These are phyloP conservation scores for Globisporangium radiosum DNA, from an alignment of 352 stramenopile species.

Conservation along the genomic window DNA sequence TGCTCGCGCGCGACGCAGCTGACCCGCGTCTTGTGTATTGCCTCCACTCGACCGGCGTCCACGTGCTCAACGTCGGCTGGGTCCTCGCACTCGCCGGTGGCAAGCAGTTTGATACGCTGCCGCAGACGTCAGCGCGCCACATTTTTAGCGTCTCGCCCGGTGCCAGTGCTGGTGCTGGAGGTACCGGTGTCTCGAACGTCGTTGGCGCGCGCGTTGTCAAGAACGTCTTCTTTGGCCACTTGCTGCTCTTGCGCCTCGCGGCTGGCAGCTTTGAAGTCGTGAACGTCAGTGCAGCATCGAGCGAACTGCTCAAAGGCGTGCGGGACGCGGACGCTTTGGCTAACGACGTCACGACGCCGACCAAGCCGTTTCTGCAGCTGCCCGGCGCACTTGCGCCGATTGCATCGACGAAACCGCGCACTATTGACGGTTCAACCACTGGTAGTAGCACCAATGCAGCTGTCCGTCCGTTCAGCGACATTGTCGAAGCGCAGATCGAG, in stretches of 20 bases:
- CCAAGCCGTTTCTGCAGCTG: constrained; percentile 30
- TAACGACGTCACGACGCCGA: constrained; percentile 3
- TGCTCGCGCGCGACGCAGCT: constrained; percentile 39
- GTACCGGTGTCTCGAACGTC: constrained; percentile 31
- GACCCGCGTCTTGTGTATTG: constrained; percentile 66
- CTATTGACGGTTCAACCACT: too few relatives aligned
- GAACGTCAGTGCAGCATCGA: constrained; percentile 70
- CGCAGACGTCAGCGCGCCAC: constrained; percentile 66
- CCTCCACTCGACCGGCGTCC: constrained; percentile 68
- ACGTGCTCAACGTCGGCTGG: constrained; percentile 75
- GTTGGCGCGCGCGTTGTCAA: constrained; percentile 62
- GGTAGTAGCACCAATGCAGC: neutral
- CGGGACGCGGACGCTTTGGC: constrained; percentile 18
- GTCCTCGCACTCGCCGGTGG: constrained; percentile 47
- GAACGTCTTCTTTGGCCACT: constrained; percentile 69
- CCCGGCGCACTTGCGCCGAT: constrained; percentile 49
- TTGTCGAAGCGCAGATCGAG: constrained; percentile 60
- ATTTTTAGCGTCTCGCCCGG: constrained; percentile 70
- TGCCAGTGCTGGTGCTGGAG: constrained; percentile 2
- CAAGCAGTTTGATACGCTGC: constrained; percentile 51
- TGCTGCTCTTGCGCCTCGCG: constrained; percentile 66
- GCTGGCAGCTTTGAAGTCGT: constrained; percentile 73
- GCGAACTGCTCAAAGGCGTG: constrained; percentile 60
- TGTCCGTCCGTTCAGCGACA: constrained; percentile 45
- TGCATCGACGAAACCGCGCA: constrained; percentile 16